A percentile compares a stretch with the other conserved stretches of the same genome.
phyloP scores from a whole-genome alignment of 768 basidiomycete genomes.

The Rhizopogon vulgaris region DNA sequence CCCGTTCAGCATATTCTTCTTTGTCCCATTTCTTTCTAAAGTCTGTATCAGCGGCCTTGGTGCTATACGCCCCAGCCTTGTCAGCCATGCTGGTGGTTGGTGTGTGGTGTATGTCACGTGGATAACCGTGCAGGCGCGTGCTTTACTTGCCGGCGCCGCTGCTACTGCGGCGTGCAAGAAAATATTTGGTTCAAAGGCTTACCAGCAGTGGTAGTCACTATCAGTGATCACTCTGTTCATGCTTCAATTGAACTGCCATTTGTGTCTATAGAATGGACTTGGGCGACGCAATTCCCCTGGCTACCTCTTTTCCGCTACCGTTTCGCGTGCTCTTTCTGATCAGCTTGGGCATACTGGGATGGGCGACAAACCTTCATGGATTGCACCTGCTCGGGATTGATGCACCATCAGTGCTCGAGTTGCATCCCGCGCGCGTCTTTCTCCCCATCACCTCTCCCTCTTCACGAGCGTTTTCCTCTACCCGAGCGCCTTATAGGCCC shows the following conservation, averaged over 20 bases:
- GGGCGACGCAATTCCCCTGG: conserved; percentile 39
- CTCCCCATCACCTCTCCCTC: conserved; percentile 18
- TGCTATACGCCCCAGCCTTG: conserved; percentile 28
- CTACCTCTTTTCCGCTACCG: conserved; percentile 75
- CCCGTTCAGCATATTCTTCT: conserved; percentile 81
- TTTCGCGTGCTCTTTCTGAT: conserved; percentile 82
- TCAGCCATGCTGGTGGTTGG: conserved; percentile 18
- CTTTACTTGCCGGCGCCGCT: too few relatives aligned
- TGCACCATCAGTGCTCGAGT: conserved; percentile 61
- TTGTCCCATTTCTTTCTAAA: conserved; percentile 94
- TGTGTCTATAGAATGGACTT: conserved; percentile 23
- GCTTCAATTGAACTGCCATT: neutral
- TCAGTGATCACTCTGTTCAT: neutral
- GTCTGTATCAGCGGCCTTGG: conserved; percentile 55
- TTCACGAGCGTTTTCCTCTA: conserved; percentile 17
- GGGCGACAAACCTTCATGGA: conserved; percentile 91
- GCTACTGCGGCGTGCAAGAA: neutral
- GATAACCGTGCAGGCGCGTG: neutral
- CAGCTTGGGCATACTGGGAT: conserved; percentile 77
- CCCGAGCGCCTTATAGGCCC: conserved; percentile 43
- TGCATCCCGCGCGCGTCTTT: conserved; percentile 22
- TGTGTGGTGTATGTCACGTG: neutral
- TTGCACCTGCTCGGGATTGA: conserved; percentile 73
- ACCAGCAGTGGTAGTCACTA: neutral
- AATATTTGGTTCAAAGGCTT: neutral